phyloP scores from a whole-genome alignment of 331 rosid genomes.

The Phaseolus coccineus region DNA sequence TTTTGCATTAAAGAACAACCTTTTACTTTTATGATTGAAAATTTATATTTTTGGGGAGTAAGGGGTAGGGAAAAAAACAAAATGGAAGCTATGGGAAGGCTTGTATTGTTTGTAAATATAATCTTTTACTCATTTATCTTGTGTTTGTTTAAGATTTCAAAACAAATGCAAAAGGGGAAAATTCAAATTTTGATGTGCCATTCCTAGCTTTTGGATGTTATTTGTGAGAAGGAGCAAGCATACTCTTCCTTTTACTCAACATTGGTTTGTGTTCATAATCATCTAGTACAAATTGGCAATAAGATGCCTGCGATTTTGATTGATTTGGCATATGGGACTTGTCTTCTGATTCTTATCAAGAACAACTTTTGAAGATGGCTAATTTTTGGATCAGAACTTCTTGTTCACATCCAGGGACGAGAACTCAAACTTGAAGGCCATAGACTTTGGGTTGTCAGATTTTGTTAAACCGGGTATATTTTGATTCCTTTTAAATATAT shows the following conservation, averaged over 20 bases:
- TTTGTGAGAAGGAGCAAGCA: conserved; percentile 1
- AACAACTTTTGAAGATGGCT: conserved; percentile 44
- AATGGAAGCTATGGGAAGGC: conserved; percentile 11
- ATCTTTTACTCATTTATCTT: background rate
- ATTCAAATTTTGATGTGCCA: background rate
- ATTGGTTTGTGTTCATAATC: background rate
- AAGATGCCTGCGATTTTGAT: conserved; percentile 24
- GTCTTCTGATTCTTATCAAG: conserved; percentile 33
- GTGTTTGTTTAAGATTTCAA: background rate
- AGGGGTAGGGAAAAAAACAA: background rate
- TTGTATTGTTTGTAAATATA: background rate
- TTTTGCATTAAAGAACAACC: background rate
- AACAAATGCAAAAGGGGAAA: conserved; percentile 1
- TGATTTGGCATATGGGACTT: background rate
- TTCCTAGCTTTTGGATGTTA: background rate
- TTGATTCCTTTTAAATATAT: conserved; percentile 12
- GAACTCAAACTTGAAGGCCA: conserved; percentile 76
- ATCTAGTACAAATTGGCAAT: background rate
- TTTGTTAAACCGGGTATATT: conserved; percentile 74
- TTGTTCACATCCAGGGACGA: conserved; percentile 74
- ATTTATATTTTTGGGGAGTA: background rate
- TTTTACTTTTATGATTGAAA: conserved; percentile 10
- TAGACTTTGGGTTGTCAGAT: conserved; percentile 91
- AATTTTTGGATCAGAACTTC: conserved; percentile 70
- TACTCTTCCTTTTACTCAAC: background rate